Evolutionary conservation across 192 early-diverging fungal species (phyloP), one percentile per base, ranked within the genome.

Genomic region (Backusella australiensis): DNA sequence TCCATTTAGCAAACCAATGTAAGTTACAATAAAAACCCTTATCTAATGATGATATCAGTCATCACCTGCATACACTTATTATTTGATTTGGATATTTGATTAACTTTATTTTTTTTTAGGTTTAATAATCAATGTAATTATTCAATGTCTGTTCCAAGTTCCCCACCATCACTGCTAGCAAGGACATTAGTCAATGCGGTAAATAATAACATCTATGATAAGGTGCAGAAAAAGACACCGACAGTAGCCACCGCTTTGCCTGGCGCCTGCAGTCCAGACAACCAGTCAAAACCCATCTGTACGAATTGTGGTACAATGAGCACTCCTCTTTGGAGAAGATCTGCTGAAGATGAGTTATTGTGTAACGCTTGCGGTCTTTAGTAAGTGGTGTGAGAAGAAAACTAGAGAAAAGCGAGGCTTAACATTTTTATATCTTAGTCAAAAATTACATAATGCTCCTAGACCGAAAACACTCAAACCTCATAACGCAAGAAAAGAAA

Each of bases 351-450:
- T 56, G 90, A 94, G 69, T 84, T 94, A 9, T 84, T 99, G 34
- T 99, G 98, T 85, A 99, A 99, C 77, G 98, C 98, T 4, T 99
- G 98, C 79, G 97, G 97, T 6, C 85, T 99, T 19, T 99, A 96
- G 86, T 95, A 88, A 79, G 78, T 75, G 23, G 11, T 39, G 2
- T 59, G 53, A 49, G 46, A 49, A n/a, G n/a, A 49, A 49, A 49
- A n/a, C 2, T 42, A 15, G 12, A 17, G 3, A 49, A n/a, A 49
- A n/a, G 0, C 19, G 4, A 49, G n/a, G 46, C 6, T 1, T 6
- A 17, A n/a, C 19, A 19, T 49, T 0, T 49, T 14, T 53, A 53
- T 53, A 53, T 53, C 39, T 1, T 67, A 85, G 84, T 70, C 69
- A 84, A 82, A 97, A 97, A 82, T 87, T 98, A 69, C 96, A 98